Evolutionary conservation across 257 asterid species (phyloP).

Genomic region (Rauvolfia tetraphylla): DNA sequence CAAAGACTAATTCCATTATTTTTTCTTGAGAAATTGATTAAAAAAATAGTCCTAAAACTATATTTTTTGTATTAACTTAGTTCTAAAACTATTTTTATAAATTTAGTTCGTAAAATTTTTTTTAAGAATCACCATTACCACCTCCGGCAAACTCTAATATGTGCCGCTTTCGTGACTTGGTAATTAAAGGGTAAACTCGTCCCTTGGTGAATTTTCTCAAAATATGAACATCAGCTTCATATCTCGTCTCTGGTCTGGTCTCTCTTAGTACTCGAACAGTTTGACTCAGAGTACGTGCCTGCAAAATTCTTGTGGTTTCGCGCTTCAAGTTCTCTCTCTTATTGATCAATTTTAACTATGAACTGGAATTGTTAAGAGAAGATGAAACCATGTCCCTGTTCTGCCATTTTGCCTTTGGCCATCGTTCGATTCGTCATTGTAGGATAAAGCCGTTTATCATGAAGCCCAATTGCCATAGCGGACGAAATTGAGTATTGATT

Average conservation of each 20-base stretch:
- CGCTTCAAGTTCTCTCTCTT: conserved; percentile 64
- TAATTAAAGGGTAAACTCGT: too few relatives aligned
- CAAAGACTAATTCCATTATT: not conserved
- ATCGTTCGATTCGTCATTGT: conserved; percentile 47
- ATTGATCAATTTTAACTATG: conserved; percentile 50
- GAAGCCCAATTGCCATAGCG: conserved; percentile 64
- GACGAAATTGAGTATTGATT: conserved; percentile 77
- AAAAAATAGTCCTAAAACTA: too few relatives aligned
- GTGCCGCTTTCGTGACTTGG: too few relatives aligned
- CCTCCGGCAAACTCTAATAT: too few relatives aligned
- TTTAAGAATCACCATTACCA: too few relatives aligned
- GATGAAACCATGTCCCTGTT: conserved; percentile 74
- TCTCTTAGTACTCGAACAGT: conserved; percentile 59
- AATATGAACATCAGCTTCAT: too few relatives aligned
- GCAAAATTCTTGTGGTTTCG: conserved; percentile 78
- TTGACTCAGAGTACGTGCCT: conserved; percentile 55
- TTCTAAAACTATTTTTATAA: too few relatives aligned
- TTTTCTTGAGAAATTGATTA: too few relatives aligned
- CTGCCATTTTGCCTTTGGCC: conserved; percentile 79
- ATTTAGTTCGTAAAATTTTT: too few relatives aligned
- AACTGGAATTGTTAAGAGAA: conserved; percentile 65
- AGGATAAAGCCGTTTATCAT: conserved; percentile 64
- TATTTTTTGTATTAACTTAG: too few relatives aligned
- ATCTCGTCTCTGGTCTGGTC: too few relatives aligned
- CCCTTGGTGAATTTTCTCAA: too few relatives aligned